Conservation (phyloP, 306 rosid species). For the Herpetospermum pedunculosum region DNA sequence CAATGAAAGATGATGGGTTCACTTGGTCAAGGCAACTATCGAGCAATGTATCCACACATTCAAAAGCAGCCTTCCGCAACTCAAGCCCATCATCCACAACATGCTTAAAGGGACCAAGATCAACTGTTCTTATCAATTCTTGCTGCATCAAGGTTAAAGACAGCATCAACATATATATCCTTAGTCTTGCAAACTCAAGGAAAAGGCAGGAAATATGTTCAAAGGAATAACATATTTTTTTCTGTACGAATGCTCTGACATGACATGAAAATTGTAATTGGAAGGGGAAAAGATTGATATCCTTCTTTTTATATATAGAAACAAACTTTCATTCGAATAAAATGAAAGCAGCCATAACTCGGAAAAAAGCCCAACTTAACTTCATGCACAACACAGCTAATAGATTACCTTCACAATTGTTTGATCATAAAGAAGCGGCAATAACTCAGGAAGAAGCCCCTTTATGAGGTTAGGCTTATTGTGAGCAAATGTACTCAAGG, state of each 20-base stretch:
- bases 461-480: constrained; percentile 90
- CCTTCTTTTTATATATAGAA: too few relatives aligned
- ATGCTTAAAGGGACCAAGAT: constrained; percentile 99
- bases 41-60: constrained; percentile 91
- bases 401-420: constrained; percentile 74
- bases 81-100: constrained; percentile 99
- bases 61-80: constrained; percentile 99
- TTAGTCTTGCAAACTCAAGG: not conserved
- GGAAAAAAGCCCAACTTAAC: not conserved
- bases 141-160: constrained; percentile 44
- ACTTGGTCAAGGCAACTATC: constrained; percentile 99
- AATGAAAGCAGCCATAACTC: not conserved
- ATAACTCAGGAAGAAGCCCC: constrained; percentile 86
- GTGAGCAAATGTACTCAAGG: constrained; percentile 95
- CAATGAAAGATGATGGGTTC: constrained; percentile 95
- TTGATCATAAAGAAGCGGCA: constrained; percentile 98
- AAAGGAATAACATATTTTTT: not conserved
- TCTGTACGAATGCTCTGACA: not conserved
- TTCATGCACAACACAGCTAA: constrained; percentile 2
- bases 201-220: not conserved
- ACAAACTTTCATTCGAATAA: not conserved
- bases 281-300: too few relatives aligned
- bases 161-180: not conserved
- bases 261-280: not conserved
- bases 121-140: constrained; percentile 95